Conservation (phyloP, 345 rosid species). For the Barbarea vulgaris region DNA sequence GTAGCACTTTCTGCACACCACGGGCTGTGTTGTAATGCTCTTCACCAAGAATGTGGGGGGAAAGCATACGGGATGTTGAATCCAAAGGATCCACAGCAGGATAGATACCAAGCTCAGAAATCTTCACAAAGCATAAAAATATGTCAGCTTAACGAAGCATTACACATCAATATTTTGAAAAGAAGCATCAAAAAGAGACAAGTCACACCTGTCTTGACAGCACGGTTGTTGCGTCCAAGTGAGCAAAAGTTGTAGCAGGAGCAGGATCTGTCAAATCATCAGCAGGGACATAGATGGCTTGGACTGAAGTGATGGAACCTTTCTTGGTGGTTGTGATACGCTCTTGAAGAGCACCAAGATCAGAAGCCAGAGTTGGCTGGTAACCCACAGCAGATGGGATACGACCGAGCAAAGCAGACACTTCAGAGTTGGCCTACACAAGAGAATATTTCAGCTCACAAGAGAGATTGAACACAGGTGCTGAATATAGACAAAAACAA, state of each 20-base stretch:
- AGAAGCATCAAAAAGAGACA: neutral
- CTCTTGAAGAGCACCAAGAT: conserved; percentile 99
- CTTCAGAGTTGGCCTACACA: conserved; percentile 98
- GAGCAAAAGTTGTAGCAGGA: conserved; percentile 99
- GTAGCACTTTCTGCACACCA: conserved; percentile 96
- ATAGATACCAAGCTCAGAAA: conserved; percentile 97
- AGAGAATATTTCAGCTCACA: conserved; percentile 45
- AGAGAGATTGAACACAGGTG: neutral
- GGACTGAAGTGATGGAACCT: conserved; percentile 97
- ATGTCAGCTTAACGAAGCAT: neutral
- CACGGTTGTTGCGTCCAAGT: conserved; percentile 99
- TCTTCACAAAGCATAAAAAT: conserved; percentile 40
- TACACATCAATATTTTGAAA: neutral
- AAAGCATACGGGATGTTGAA: conserved; percentile 96
- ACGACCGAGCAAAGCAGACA: conserved; percentile 98
- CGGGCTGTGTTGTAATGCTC: conserved; percentile 96
- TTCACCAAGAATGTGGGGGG: conserved; percentile 96
- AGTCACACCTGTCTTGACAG: conserved; percentile 80
- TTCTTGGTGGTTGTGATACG: conserved; percentile 99
- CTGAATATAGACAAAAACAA: neutral
- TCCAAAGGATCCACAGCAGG: conserved; percentile 99
- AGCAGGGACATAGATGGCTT: conserved; percentile 99
- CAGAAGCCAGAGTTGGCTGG: conserved; percentile 97
- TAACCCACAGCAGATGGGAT: conserved; percentile 99
- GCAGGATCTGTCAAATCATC: conserved; percentile 99